Base-by-base conservation (phyloP, 2,329 filamentous ascomycete genomes). In the Sclerotinia spermophila region DNA sequence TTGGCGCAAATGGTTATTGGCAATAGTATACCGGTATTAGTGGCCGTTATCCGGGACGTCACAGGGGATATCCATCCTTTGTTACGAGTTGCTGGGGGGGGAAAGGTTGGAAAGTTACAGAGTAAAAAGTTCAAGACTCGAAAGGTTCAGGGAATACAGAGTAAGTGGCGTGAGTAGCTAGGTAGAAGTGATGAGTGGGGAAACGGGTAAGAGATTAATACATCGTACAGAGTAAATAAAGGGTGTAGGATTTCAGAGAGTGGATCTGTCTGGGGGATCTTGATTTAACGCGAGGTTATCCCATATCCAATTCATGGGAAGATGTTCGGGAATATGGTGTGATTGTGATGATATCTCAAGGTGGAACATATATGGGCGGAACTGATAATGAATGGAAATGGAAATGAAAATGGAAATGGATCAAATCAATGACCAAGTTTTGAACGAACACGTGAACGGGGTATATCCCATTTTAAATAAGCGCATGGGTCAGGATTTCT, bases 391-490 rank as follows among this genome's bases (percentile, higher is more conserved):
- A n/a, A n/a, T n/a, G n/a, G n/a, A n/a, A n/a, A n/a, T 33, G 21
- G 33, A 53, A 53, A 53, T 33, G 33, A 30, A 58, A 58, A 58
- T 58, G 55, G 33, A 58, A 58, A 35, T 35, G 38, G 21, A 58
- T 58, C 33, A 35, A 4, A 3, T n/a, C 48, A 58, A 58, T 58
- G 55, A 35, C 55, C 24, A 38, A 59, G 56, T 59, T 58, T 59
- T 58, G n/a, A n/a, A n/a, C n/a, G n/a, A n/a, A n/a, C n/a, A n/a
- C n/a, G n/a, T 38, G 35, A 4, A 59, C 56, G 56, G 56, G n/a
- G 33, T 59, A 59, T 59, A 59, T 59, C 56, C 56, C 17, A 33
- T 59, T 40, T 59, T 33, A 59, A 59, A 38, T 59, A 59, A 38
- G 56, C 56, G 56, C 56, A 33, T 38, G 33, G 30, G 21, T 59